Base-by-base conservation (phyloP, 1,284 basidiomycete species). In the Sphagnurus paluster region DNA sequence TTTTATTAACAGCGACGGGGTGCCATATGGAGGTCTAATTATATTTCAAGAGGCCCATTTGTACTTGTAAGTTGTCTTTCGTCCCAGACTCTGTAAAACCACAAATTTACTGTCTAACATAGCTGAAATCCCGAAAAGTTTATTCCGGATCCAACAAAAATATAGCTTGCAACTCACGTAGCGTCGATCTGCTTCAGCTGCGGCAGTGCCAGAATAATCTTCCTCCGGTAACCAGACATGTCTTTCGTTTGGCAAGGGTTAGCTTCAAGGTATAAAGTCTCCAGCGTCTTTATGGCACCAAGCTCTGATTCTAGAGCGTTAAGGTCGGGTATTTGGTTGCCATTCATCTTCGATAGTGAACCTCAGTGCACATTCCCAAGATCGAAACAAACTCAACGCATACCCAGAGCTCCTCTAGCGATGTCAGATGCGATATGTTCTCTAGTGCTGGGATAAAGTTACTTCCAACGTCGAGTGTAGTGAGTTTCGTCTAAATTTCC, bases 161-260 rank as follows among this genome's bases (percentile, higher is more conserved):
- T 20, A 33, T 8, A 42, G 10, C 11, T 13, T 29, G 10, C 38
- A 14, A 62, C 90, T 58, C 60, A 96, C 85, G 91, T 96, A 23
- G 96, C 96, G 69, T 99, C 96, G 47, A 99, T 87, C 70, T 99
- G 97, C 60, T 81, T 81, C 47, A 98, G 68, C 61, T 97, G 92
- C 0, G 95, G 94, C 14, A 98, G 70, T 3, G 86, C 82, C 33
- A 98, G 69, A 61, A 90, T 93, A 50, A 99, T 75, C 71, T 98
- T 99, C 44, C 96, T 75, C 54, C 94, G 75, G 65, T 99, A 99
- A 14, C 77, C 80, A 1, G 80, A 70, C 56, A 82, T 87, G 59
- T 98, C 92, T 14, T 76, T 75, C 30, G 69, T 76, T 66, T 98
- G 93, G 52, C 90, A 89, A 1, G 97, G 97, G 64, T 99, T 99